Conservation (phyloP, 2,329 filamentous ascomycete species). For the Pseudogymnoascus sp. region DNA sequence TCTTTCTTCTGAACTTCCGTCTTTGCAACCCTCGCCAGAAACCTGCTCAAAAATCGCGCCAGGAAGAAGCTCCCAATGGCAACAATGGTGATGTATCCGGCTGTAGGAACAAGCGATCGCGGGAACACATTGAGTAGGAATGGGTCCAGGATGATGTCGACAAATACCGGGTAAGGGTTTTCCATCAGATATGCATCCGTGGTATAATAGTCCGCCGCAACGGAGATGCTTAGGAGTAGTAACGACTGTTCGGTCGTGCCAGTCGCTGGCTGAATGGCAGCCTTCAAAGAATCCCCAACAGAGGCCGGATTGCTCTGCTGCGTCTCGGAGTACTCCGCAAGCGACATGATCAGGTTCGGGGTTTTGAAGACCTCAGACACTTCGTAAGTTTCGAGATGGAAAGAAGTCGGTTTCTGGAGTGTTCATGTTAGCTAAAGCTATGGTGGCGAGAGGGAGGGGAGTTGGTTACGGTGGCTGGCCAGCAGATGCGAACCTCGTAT, state of each 20-base stretch:
- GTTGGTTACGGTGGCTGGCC: conserved; percentile 66
- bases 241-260: conserved; percentile 16
- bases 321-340: conserved; percentile 52
- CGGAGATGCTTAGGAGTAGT: conserved; percentile 54
- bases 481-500: conserved; percentile 90
- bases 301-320: conserved; percentile 31
- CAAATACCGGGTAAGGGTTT: conserved; percentile 61
- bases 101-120: conserved; percentile 64
- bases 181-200: conserved; percentile 67
- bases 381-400: conserved; percentile 59
- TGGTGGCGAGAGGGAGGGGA: background rate
- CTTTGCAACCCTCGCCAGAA: conserved; percentile 15
- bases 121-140: conserved; percentile 75
- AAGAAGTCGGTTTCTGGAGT: conserved; percentile 73
- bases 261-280: conserved; percentile 9
- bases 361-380: conserved; percentile 53
- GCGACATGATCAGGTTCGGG: conserved; percentile 54
- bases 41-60: conserved; percentile 21
- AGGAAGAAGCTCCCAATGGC: conserved; percentile 33
- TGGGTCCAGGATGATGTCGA: conserved; percentile 80
- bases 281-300: conserved; percentile 12
- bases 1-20: conserved; percentile 1
- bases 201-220: conserved; percentile 80
- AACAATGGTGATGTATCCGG: conserved; percentile 57
- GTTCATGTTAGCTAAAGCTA: conserved; percentile 12